These are phyloP conservation scores for Nicotiana benthamiana DNA, from an alignment of 257 asterid species.

Conservation along the genomic window DNA sequence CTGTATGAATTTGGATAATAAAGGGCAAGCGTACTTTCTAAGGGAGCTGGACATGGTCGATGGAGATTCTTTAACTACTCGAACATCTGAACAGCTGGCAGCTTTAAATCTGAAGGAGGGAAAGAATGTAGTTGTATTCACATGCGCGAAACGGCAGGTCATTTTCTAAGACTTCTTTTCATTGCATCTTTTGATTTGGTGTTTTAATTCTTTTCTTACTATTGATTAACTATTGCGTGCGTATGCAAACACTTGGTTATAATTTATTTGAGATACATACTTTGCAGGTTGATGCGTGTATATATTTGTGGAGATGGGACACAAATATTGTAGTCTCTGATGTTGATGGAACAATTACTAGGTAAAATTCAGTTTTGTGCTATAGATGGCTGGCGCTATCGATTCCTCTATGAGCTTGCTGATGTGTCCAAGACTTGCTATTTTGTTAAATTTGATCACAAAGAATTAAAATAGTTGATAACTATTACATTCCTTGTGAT, in stretches of 20 bases:
- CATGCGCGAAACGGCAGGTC: conserved; percentile 70
- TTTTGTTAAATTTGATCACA: background rate
- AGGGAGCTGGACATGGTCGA: conserved; percentile 40
- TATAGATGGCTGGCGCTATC: background rate
- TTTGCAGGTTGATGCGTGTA: conserved; percentile 65
- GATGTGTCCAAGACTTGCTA: background rate
- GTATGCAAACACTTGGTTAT: background rate
- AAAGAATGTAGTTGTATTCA: conserved; percentile 50
- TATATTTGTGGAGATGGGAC: conserved; percentile 73
- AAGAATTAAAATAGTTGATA: background rate
- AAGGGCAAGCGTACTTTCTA: conserved; percentile 60
- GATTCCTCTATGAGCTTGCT: background rate
- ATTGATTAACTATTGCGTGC: background rate
- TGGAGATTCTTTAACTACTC: conserved; percentile 26
- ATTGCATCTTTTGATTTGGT: background rate
- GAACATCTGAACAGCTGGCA: conserved; percentile 60
- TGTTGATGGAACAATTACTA: conserved; percentile 78
- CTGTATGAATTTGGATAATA: conserved; percentile 52
- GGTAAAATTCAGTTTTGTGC: conserved; percentile 25
- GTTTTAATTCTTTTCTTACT: background rate
- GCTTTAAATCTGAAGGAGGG: conserved; percentile 62
- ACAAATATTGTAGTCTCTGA: conserved; percentile 65
- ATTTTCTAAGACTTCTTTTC: background rate
- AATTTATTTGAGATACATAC: conserved; percentile 14
- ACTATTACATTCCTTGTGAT: too few species aligned